Percentiles rank a stretch among this genome's conserved stretches.
Evolutionary conservation across 208 protist genomes (phyloP).

Genomic region (Angomonas deanei): DNA sequence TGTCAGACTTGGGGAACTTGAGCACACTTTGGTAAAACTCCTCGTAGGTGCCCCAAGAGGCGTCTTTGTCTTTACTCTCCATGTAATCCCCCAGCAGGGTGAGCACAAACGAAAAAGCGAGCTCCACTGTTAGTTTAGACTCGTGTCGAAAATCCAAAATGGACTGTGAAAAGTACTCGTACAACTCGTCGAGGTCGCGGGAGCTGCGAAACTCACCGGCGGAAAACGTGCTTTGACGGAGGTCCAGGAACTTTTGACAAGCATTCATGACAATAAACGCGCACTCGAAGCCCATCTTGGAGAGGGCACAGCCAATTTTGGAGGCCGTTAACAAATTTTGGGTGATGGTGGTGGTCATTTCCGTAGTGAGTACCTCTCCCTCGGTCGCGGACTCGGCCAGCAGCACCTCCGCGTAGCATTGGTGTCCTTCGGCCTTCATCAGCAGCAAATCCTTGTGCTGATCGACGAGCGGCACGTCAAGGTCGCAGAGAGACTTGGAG

Average conservation of each 20-base stretch:
- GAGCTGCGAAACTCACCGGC: conserved; percentile 33
- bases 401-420: conserved; percentile 30
- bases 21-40: background rate
- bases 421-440: conserved; percentile 43
- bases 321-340: conserved; percentile 14
- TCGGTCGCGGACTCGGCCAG: conserved; percentile 11
- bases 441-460: conserved; percentile 25
- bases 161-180: conserved; percentile 20
- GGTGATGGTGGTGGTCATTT: background rate
- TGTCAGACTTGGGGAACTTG: conserved; percentile 19
- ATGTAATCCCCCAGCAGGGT: conserved; percentile 35
- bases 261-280: conserved; percentile 63
- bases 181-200: conserved; percentile 11
- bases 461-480: conserved; percentile 13
- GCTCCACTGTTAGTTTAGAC: conserved; percentile 7
- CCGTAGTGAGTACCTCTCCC: conserved; percentile 7
- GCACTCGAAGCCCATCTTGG: conserved; percentile 22
- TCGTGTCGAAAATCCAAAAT: conserved; percentile 30
- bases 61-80: conserved; percentile 13
- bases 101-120: conserved; percentile 13
- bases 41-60: background rate
- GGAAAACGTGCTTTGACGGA: conserved; percentile 23
- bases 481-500: conserved; percentile 38
- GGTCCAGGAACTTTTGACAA: conserved; percentile 49
- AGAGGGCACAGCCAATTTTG: conserved; percentile 26